phyloP scores from a whole-genome alignment of 192 early-diverging fungal genomes.

The Linnemannia hyalina region DNA sequence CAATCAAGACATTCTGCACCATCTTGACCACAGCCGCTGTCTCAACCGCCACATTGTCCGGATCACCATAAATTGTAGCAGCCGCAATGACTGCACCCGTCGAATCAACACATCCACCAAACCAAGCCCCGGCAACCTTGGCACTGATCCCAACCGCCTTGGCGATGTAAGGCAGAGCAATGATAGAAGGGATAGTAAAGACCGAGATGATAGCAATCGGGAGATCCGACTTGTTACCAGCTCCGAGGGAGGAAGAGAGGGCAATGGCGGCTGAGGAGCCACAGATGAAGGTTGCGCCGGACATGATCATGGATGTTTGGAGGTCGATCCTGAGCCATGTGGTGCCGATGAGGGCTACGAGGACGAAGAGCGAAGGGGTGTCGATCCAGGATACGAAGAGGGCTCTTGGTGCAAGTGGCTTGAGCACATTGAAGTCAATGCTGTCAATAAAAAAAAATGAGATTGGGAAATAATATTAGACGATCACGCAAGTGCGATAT shows the following conservation, averaged over 20 bases:
- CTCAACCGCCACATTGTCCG: constrained; percentile 57
- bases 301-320: constrained; percentile 67
- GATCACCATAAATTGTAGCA: constrained; percentile 66
- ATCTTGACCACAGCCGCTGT: constrained; percentile 70
- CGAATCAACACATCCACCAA: constrained; percentile 69
- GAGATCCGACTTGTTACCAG: constrained; percentile 62
- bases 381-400: constrained; percentile 70
- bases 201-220: constrained; percentile 71
- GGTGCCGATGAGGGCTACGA: constrained; percentile 62
- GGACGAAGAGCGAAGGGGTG: constrained; percentile 66
- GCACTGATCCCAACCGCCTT: constrained; percentile 56
- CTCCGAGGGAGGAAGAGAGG: constrained; percentile 61
- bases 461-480: background rate
- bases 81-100: constrained; percentile 70
- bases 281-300: constrained; percentile 70
- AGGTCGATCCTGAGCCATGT: constrained; percentile 61
- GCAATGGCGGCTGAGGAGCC: constrained; percentile 68
- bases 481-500: too few relatives aligned
- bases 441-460: constrained; percentile 4
- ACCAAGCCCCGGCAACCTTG: constrained; percentile 67
- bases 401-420: constrained; percentile 66
- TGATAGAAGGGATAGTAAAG: constrained; percentile 68
- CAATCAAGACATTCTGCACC: constrained; percentile 70
- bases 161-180: constrained; percentile 67
- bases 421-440: constrained; percentile 63